Conservation (phyloP, 1,284 basidiomycete genomes). For the Neotropicomus parvogracilis region DNA sequence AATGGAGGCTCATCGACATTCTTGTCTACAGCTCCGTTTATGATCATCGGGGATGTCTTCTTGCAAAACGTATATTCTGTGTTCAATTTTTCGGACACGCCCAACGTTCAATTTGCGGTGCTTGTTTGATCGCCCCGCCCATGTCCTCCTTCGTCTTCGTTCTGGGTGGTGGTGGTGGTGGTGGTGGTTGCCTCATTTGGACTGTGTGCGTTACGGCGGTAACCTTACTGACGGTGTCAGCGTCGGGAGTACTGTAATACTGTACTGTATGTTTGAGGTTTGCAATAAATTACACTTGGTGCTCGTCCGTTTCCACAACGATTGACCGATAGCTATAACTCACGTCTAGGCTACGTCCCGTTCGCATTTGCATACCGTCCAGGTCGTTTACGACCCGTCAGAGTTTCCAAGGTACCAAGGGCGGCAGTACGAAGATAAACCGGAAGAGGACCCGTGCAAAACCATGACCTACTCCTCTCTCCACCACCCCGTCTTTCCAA, state of each 20-base stretch:
- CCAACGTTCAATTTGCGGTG: slow-evolving; percentile 17
- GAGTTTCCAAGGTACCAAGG: background rate
- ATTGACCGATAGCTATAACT: too few species aligned
- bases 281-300: too few species aligned
- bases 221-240: too few species aligned
- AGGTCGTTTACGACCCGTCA: too few species aligned
- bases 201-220: background rate
- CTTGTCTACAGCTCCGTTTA: slow-evolving; percentile 13
- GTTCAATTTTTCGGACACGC: slow-evolving; percentile 17
- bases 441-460: slow-evolving; percentile 17
- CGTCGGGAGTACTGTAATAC: too few species aligned
- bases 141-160: background rate
- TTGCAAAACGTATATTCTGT: slow-evolving; percentile 23
- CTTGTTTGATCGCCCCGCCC: slow-evolving; percentile 4
- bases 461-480: slow-evolving; percentile 31
- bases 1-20: slow-evolving; percentile 5
- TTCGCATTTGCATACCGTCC: too few species aligned
- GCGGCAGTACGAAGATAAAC: slow-evolving; percentile 25
- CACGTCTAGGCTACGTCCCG: too few species aligned
- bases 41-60: slow-evolving; percentile 25
- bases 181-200: background rate
- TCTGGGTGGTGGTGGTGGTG: background rate
- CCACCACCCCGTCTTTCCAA: slow-evolving; percentile 17
- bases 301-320: too few species aligned
- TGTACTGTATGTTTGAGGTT: too few species aligned